Conservation (phyloP, 306 rosid species). For the Glycine tomentella region DNA sequence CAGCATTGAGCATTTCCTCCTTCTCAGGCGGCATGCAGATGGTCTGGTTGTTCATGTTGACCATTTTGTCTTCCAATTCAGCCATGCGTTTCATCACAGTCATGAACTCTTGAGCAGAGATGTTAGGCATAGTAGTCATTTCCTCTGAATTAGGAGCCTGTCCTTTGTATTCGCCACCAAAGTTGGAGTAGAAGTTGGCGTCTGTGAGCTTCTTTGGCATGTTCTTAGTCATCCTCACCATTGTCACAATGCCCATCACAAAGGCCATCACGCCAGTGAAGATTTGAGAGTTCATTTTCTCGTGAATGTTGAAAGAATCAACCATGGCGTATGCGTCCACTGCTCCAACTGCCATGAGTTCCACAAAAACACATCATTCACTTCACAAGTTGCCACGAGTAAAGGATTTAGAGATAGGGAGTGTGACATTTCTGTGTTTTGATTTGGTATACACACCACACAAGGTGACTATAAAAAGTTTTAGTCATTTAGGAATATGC, state of each 20-base stretch:
- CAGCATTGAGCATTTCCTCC: conserved; percentile 74
- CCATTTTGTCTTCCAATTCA: conserved; percentile 79
- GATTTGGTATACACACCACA: background rate
- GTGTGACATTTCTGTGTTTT: background rate
- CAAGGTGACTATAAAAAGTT: background rate
- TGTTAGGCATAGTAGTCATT: conserved; percentile 51
- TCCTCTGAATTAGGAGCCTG: conserved; percentile 44
- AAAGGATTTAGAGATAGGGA: background rate
- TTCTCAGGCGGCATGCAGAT: conserved; percentile 70
- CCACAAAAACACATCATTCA: background rate
- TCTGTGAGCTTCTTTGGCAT: conserved; percentile 84
- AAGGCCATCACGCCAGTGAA: conserved; percentile 75
- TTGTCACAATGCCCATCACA: conserved; percentile 76
- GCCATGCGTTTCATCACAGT: conserved; percentile 86
- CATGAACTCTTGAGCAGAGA: conserved; percentile 64
- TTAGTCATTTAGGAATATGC: background rate
- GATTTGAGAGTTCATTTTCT: conserved; percentile 63
- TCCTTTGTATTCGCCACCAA: conserved; percentile 37
- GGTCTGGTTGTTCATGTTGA: conserved; percentile 53
- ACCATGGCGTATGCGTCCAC: conserved; percentile 43
- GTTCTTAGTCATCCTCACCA: conserved; percentile 75
- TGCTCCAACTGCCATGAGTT: conserved; percentile 44
- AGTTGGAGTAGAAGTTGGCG: conserved; percentile 73
- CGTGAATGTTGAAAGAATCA: conserved; percentile 57
- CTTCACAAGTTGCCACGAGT: conserved; percentile 13